Evolutionary conservation across 805 yeast species (phyloP), one percentile per base, ranked within the genome.

Genomic region (Vanderwaltozyma verrucispora): DNA sequence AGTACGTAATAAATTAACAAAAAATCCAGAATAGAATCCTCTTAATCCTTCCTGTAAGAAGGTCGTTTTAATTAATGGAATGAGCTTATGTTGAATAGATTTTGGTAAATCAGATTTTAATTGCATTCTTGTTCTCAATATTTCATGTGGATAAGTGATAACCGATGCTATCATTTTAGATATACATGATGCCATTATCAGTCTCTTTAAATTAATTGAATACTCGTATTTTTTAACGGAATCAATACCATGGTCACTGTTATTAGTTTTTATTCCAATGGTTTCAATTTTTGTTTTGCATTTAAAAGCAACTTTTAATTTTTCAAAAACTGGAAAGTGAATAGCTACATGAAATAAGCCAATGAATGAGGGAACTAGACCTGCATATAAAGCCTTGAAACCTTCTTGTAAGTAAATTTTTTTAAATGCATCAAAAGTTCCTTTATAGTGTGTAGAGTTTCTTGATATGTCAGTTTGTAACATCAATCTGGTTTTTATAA

Each of bases 131-230:
- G 97, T 88, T 49, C 98, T 71, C 34, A 92, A 67, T 24, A 89
- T 88, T 59, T 89, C 98, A 62, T 89, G 98, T 2, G 98, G 97
- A 55, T 89, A 89, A 0, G 97, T 89, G 37, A 85, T 68, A 1
- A 85, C 69, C 33, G 92, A 79, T 3, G 97, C 97, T 35, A 80
- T 67, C 81, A 88, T 82, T 58, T 89, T 89, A 4, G 95, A 81
- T 11, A 77, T 49, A 12, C 88, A 73, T 2, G 94, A 81, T 2
- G 96, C 94, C 17, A 66, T 48, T 2, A 78, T 67, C 29, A 77
- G 56, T 42, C 72, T 69, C 12, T 59, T 35, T 27, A 75, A 58
- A 39, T 56, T 52, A 32, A 48, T 49, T 31, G 47, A 33, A 42
- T 48, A 38, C 3, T 25, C 29, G 3, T 21, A 12, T 28, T 20